Conservation (phyloP, 225 moss, liverwort and hornwort genomes). For the Straminergon stramineum region DNA sequence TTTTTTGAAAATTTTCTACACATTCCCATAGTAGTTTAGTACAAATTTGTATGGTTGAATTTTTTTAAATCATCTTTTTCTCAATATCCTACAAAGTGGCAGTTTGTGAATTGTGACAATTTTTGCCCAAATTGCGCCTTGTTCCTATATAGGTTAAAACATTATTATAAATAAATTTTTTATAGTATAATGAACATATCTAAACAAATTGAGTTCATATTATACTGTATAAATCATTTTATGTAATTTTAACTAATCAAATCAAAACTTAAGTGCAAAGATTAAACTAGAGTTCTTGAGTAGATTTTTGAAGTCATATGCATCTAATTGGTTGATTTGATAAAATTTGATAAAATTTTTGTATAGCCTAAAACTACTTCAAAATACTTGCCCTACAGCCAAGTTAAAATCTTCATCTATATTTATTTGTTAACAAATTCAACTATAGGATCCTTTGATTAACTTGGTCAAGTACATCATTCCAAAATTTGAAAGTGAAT, state of each 20-base stretch:
- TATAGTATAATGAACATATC: neutral
- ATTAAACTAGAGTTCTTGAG: neutral
- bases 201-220: neutral
- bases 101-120: neutral
- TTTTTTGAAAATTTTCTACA: rapidly evolving
- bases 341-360: neutral
- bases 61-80: neutral
- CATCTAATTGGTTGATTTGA: too few relatives aligned
- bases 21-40: neutral
- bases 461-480: neutral
- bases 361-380: rapidly evolving
- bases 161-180: neutral
- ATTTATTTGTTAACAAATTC: neutral
- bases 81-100: rapidly evolving
- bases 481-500: neutral
- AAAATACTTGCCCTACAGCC: neutral
- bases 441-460: rapidly evolving
- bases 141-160: rapidly evolving
- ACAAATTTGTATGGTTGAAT: neutral
- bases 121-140: rapidly evolving
- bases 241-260: neutral
- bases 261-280: neutral
- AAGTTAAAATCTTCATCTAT: neutral
- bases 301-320: neutral
- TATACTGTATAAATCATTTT: neutral